Conservation (phyloP, 495 filamentous ascomycete genomes). For the Daldinia decipiens region DNA sequence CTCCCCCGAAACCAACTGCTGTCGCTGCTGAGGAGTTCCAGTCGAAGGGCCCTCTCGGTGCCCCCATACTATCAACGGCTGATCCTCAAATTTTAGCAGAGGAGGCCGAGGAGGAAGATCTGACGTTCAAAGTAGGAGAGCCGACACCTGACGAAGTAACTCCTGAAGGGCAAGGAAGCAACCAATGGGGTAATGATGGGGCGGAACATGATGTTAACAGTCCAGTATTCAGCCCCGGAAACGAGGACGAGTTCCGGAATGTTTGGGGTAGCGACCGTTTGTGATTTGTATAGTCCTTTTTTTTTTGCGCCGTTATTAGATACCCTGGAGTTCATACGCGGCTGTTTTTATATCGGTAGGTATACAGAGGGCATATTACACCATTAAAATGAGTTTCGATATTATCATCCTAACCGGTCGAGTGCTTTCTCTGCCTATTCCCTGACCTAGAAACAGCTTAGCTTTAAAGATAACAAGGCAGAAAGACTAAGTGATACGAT, state of each 20-base stretch:
- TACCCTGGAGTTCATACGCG: constrained; percentile 45
- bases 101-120: constrained; percentile 47
- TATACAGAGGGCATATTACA: neutral
- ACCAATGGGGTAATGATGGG: constrained; percentile 37
- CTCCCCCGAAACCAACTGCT: constrained; percentile 42
- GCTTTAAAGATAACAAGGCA: neutral
- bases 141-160: constrained; percentile 26
- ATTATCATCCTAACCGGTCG: neutral
- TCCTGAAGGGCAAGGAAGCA: constrained; percentile 24
- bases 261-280: constrained; percentile 50
- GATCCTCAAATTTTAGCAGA: constrained; percentile 48
- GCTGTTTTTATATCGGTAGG: constrained; percentile 18
- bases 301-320: constrained; percentile 46
- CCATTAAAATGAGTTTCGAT: neutral
- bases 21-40: constrained; percentile 42
- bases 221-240: constrained; percentile 41
- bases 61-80: constrained; percentile 43
- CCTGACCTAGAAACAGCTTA: neutral
- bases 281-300: constrained; percentile 36
- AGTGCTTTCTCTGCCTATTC: neutral
- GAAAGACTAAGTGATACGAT: neutral
- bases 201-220: constrained; percentile 26
- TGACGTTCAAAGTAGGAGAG: constrained; percentile 34
- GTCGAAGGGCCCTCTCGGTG: constrained; percentile 42
- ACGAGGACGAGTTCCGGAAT: constrained; percentile 52